Conservation (phyloP, 2,329 filamentous ascomycete genomes). For the Aspergillus phoenicis region DNA sequence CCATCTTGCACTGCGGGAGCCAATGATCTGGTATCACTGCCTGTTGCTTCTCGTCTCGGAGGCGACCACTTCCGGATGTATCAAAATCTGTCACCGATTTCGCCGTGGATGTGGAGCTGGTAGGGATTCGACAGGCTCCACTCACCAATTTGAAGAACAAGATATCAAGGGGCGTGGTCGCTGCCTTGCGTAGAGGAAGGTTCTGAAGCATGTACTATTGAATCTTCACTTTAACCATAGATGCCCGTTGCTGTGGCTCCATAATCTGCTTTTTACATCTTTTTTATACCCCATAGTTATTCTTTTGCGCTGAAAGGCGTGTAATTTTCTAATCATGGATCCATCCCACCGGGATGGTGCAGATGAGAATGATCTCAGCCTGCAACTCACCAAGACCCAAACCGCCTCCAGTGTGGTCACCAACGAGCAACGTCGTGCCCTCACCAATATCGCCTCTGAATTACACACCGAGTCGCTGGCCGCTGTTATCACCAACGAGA, state of each 20-base stretch:
- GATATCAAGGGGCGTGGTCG: constrained; percentile 1
- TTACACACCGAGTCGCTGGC: neutral
- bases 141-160: neutral
- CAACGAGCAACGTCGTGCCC: neutral
- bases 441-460: neutral
- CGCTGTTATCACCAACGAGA: neutral
- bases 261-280: too few species aligned
- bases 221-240: neutral
- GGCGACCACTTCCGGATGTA: neutral
- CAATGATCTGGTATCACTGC: neutral
- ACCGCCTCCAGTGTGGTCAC: neutral
- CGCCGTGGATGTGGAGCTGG: neutral
- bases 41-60: neutral
- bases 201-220: neutral
- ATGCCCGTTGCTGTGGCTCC: neutral
- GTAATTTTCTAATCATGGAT: neutral
- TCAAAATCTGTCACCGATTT: neutral
- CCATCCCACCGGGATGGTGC: neutral
- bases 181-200: neutral
- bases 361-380: constrained; percentile 1
- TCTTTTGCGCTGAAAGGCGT: neutral
- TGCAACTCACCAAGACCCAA: neutral
- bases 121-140: neutral
- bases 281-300: neutral
- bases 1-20: neutral